These are phyloP conservation scores for Amyloporia xantha DNA, from an alignment of 768 basidiomycete genomes.

Conservation along the genomic window DNA sequence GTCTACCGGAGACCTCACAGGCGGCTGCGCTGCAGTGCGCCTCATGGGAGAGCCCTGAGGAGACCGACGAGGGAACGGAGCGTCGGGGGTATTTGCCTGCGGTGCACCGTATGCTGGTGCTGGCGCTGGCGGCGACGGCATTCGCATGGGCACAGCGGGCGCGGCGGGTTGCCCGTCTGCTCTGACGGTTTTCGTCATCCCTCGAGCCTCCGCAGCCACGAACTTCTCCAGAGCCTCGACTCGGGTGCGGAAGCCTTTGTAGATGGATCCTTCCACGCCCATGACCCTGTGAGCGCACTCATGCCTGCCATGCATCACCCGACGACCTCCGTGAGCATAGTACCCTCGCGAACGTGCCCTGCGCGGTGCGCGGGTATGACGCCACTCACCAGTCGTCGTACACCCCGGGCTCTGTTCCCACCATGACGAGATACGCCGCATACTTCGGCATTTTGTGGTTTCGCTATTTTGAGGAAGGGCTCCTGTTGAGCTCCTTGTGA, in stretches of 20 bases:
- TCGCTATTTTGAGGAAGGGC: background rate
- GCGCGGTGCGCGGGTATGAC: background rate
- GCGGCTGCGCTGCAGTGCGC: background rate
- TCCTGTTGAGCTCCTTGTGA: constrained; percentile 1
- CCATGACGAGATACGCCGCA: constrained; percentile 17
- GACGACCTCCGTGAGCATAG: background rate
- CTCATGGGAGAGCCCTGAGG: background rate
- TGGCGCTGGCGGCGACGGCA: background rate
- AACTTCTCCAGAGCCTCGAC: constrained; percentile 5
- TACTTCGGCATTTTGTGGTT: constrained; percentile 4
- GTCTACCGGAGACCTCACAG: background rate
- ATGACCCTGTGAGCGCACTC: background rate
- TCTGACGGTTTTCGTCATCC: constrained; percentile 1
- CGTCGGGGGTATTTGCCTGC: too few species aligned
- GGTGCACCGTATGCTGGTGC: background rate
- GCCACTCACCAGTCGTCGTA: constrained; percentile 20
- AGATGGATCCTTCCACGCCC: constrained; percentile 1
- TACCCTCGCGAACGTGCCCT: background rate
- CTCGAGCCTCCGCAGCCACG: background rate
- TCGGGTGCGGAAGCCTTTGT: constrained; percentile 6
- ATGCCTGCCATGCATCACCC: constrained; percentile 1
- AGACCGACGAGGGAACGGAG: background rate
- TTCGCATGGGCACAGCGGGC: background rate
- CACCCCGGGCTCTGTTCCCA: constrained; percentile 18
- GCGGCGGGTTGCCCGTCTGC: background rate